phyloP scores from a whole-genome alignment of 202 grass and related monocot species.

The Saccharum hybrid region DNA sequence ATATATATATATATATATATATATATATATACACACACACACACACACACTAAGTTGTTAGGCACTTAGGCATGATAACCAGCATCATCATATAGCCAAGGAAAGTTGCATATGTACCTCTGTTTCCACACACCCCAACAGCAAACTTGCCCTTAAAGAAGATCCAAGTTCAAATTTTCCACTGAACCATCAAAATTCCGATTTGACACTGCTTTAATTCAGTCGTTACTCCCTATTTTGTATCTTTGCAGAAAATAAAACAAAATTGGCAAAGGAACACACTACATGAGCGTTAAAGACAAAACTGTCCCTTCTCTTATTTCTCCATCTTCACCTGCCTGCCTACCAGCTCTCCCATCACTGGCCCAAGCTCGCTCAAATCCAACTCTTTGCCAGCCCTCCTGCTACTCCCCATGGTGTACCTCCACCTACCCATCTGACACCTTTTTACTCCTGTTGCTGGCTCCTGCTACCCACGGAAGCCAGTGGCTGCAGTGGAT shows the following conservation, averaged over 20 bases:
- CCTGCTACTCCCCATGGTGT: no score
- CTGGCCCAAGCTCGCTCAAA: not conserved
- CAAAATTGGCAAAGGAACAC: not conserved
- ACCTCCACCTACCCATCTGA: no score
- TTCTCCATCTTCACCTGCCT: not conserved
- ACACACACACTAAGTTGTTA: not conserved
- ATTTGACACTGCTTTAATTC: not conserved
- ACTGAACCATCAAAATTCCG: not conserved
- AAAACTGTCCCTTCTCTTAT: not conserved
- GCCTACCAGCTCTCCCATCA: not conserved
- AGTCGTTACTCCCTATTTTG: not conserved
- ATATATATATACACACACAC: no score
- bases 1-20: no score
- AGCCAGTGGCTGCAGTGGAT: no score
- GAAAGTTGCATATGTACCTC: not conserved
- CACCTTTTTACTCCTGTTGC: no score
- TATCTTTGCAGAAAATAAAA: not conserved
- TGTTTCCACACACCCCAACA: not conserved
- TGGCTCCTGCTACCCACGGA: no score
- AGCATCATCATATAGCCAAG: not conserved
- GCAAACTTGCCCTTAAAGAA: no score
- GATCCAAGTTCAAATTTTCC: not conserved
- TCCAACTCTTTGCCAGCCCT: not conserved
- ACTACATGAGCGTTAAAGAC: not conserved
- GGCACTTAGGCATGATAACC: not conserved